These are phyloP conservation scores for Agapanthus africanus DNA, from an alignment of 106 monocot species.

Conservation along the genomic window DNA sequence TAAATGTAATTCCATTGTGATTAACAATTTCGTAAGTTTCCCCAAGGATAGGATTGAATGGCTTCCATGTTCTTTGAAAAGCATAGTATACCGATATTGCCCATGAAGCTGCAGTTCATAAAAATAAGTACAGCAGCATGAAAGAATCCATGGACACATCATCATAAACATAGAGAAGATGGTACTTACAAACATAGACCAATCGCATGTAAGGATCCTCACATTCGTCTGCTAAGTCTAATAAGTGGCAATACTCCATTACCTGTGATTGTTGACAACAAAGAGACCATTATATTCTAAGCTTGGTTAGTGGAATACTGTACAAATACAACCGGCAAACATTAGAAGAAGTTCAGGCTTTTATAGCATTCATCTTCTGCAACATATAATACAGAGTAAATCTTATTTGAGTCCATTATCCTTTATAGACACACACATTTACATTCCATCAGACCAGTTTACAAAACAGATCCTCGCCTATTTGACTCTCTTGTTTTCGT, in stretches of 20 bases:
- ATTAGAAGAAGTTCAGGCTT: not conserved
- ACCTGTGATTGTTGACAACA: conserved; percentile 28
- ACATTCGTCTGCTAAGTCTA: conserved; percentile 82
- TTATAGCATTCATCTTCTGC: too few relatives aligned
- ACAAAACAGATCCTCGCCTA: too few relatives aligned
- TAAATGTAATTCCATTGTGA: conserved; percentile 75
- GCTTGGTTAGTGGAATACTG: too few relatives aligned
- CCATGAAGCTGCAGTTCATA: conserved; percentile 70
- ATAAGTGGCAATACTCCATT: conserved; percentile 82
- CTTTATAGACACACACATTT: too few relatives aligned
- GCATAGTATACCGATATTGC: conserved; percentile 80
- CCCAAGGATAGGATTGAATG: conserved; percentile 98
- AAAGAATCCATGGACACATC: not conserved
- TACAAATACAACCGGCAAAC: not conserved
- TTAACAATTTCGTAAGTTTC: conserved; percentile 97
- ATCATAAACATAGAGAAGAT: conserved; percentile 7
- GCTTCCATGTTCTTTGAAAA: conserved; percentile 88
- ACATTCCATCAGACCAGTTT: too few relatives aligned
- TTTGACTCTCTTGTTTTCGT: too few relatives aligned
- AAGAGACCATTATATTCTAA: not conserved
- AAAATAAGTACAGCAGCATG: conserved; percentile 35
- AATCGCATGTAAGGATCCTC: conserved; percentile 82
- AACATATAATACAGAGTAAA: too few relatives aligned
- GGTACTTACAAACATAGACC: conserved; percentile 67
- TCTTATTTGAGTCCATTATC: too few relatives aligned